Conservation (phyloP, 2,329 filamentous ascomycete genomes). For the Trichocomaceae sp. region DNA sequence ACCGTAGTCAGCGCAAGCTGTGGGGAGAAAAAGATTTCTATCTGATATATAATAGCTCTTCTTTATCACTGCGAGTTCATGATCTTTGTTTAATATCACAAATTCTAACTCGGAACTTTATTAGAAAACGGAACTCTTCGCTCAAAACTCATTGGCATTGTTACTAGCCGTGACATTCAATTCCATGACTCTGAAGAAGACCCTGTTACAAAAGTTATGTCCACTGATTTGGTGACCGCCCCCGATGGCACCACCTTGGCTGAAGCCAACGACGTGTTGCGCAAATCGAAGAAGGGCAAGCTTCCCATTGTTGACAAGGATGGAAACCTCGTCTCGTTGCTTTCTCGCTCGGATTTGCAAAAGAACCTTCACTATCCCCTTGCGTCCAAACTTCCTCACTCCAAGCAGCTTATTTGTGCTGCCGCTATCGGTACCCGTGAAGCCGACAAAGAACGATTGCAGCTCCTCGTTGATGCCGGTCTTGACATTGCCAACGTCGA, state of each 20-base stretch:
- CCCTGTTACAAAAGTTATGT: conserved; percentile 85
- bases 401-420: conserved; percentile 94
- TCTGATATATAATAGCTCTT: conserved; percentile 38
- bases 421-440: conserved; percentile 93
- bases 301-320: conserved; percentile 81
- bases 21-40: conserved; percentile 63
- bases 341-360: conserved; percentile 90
- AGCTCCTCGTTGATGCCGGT: conserved; percentile 86
- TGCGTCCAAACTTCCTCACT: conserved; percentile 90
- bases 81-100: neutral
- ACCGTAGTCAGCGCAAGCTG: conserved; percentile 80
- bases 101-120: conserved; percentile 17
- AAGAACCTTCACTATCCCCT: conserved; percentile 98
- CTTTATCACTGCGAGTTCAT: conserved; percentile 2
- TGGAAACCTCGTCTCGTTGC: conserved; percentile 82
- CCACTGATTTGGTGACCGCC: conserved; percentile 86
- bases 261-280: conserved; percentile 89
- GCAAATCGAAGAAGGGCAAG: conserved; percentile 97
- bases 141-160: conserved; percentile 93
- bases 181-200: conserved; percentile 73
- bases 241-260: conserved; percentile 70
- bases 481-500: conserved; percentile 93
- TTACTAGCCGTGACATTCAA: conserved; percentile 96
- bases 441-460: conserved; percentile 80
- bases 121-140: conserved; percentile 84